phyloP scores from a whole-genome alignment of 1,139 yeast genomes.

The Hyphopichia fennica region DNA sequence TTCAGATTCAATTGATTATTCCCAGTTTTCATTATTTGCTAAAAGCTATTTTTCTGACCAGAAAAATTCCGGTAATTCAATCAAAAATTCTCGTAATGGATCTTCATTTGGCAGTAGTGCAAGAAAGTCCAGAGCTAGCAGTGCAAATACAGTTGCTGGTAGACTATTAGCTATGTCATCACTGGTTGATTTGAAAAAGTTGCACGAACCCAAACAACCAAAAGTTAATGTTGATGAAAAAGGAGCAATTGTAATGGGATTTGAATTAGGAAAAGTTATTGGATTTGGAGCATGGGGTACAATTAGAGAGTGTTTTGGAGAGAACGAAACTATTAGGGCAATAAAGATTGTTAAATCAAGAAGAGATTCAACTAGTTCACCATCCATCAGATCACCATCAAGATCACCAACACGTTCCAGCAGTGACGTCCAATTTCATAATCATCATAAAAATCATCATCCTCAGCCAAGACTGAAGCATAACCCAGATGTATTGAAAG shows the following conservation, averaged over 20 bases:
- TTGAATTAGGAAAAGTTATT: slow-evolving; percentile 70
- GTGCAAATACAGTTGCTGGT: slow-evolving; percentile 45
- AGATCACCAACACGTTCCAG: not conserved
- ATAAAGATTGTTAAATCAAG: slow-evolving; percentile 70
- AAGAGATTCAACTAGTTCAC: slow-evolving; percentile 26
- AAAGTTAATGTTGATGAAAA: slow-evolving; percentile 53
- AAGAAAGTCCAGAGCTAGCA: slow-evolving; percentile 31
- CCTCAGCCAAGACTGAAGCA: not conserved
- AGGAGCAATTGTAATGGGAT: slow-evolving; percentile 61
- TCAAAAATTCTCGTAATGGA: slow-evolving; percentile 19
- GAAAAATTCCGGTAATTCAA: slow-evolving; percentile 16
- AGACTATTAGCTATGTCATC: slow-evolving; percentile 39
- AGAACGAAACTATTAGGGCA: slow-evolving; percentile 55
- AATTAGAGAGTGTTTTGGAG: slow-evolving; percentile 66
- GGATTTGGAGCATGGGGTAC: slow-evolving; percentile 94
- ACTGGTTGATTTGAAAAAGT: slow-evolving; percentile 31
- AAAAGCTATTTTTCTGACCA: slow-evolving; percentile 29
- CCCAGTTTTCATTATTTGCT: slow-evolving; percentile 46
- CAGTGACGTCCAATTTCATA: no score
- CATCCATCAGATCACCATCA: slow-evolving; percentile 7
- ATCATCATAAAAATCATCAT: not conserved
- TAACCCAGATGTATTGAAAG: slow-evolving; percentile 34
- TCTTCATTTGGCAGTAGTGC: slow-evolving; percentile 16
- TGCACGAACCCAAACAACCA: slow-evolving; percentile 19
- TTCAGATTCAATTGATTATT: slow-evolving; percentile 55